A percentile compares a stretch with the other conserved stretches of the same genome.
These are phyloP conservation scores for Blastocystis sp. DNA, from an alignment of 352 stramenopile species.

Conservation along the genomic window DNA sequence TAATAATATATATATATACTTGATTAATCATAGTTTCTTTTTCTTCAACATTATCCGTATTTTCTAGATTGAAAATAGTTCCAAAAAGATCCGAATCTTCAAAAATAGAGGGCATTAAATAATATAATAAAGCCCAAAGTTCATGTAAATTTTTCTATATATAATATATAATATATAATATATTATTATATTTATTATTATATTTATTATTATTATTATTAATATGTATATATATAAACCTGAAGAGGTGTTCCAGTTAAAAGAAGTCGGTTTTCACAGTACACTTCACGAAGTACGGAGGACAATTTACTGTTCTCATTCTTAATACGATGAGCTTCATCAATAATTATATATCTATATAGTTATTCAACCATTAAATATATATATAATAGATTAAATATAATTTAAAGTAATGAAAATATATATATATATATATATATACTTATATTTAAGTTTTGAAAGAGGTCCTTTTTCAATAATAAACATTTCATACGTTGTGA, in stretches of 20 bases:
- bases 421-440: constrained; percentile 35
- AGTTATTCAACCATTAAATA: not conserved
- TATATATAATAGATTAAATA: constrained; percentile 25
- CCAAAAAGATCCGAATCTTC: constrained; percentile 88
- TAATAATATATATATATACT: not conserved
- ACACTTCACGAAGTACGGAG: constrained; percentile 38
- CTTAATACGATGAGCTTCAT: constrained; percentile 87
- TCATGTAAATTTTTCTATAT: constrained; percentile 91
- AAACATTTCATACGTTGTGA: constrained; percentile 89
- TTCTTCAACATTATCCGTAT: not conserved
- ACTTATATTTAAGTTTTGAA: constrained; percentile 52
- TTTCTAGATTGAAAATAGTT: constrained; percentile 44
- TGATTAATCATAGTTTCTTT: constrained; percentile 21
- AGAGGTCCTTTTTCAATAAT: constrained; percentile 69
- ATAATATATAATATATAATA: no score
- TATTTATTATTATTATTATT: no score
- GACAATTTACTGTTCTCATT: constrained; percentile 53
- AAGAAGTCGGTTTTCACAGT: constrained; percentile 38
- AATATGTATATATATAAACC: constrained; percentile 15
- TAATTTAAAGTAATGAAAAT: constrained; percentile 6
- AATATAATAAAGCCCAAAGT: constrained; percentile 89
- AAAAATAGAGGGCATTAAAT: constrained; percentile 85
- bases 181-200: no score
- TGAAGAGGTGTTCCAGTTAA: constrained; percentile 78
- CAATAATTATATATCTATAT: constrained; percentile 67